A percentile compares a stretch with the other conserved stretches of the same genome.
phyloP scores from a whole-genome alignment of 169 alveolate species.

The Plasmodium fragile region DNA sequence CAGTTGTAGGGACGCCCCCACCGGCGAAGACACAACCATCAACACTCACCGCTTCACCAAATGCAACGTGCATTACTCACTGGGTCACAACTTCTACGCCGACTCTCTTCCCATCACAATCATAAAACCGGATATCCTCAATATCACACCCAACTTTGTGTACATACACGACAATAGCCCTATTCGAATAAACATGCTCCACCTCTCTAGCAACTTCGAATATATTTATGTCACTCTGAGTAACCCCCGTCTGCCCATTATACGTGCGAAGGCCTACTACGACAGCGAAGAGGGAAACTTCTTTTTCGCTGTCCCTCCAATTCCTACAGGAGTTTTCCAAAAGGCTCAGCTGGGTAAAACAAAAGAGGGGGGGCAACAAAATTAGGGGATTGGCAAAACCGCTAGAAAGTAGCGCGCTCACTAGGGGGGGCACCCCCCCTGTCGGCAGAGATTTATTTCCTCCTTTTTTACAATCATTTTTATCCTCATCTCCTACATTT shows the following conservation, averaged over 20 bases:
- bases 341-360: slow-evolving; percentile 6
- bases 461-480: background rate
- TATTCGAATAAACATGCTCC: slow-evolving; percentile 40
- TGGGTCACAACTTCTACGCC: slow-evolving; percentile 22
- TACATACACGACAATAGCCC: background rate
- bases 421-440: background rate
- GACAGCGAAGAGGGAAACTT: background rate
- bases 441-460: background rate
- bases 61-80: slow-evolving; percentile 20
- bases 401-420: background rate
- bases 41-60: slow-evolving; percentile 1
- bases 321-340: slow-evolving; percentile 17
- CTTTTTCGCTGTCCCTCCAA: slow-evolving; percentile 32
- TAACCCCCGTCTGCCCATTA: slow-evolving; percentile 20
- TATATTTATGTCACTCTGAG: slow-evolving; percentile 28
- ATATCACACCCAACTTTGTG: slow-evolving; percentile 27
- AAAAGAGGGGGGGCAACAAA: background rate
- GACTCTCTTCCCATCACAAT: slow-evolving; percentile 20
- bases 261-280: slow-evolving; percentile 49
- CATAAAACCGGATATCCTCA: slow-evolving; percentile 64
- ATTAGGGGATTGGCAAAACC: background rate
- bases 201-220: slow-evolving; percentile 17
- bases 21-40: background rate
- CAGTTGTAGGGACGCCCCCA: background rate
- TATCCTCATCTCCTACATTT: background rate